phyloP scores from a whole-genome alignment of 2,329 filamentous ascomycete species.

The Mycosphaerella arachidis region DNA sequence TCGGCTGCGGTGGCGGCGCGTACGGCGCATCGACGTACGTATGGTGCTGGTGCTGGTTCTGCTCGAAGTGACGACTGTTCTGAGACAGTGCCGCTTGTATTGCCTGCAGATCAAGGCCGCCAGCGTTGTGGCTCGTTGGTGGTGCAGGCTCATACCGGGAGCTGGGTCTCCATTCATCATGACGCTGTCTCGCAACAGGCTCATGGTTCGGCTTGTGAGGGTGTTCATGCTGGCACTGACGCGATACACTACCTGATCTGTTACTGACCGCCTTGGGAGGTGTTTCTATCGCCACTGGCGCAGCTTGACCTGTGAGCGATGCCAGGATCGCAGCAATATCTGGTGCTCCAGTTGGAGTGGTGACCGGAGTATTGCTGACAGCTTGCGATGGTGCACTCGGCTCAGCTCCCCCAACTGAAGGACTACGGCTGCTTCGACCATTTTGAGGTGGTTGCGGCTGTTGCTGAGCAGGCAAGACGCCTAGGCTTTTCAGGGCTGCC shows the following conservation, averaged over 20 bases:
- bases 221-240: constrained; percentile 8
- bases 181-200: constrained; percentile 2
- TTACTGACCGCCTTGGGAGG: constrained; percentile 13
- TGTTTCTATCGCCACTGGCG: constrained; percentile 8
- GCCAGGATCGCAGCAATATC: constrained; percentile 32
- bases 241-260: constrained; percentile 14
- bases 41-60: constrained; percentile 19
- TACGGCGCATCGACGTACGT: constrained; percentile 17
- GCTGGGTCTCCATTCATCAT: constrained; percentile 11
- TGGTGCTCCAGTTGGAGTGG: constrained; percentile 13
- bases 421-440: constrained; percentile 15
- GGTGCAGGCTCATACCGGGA: constrained; percentile 14
- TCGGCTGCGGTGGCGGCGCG: constrained; percentile 13
- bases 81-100: constrained; percentile 18
- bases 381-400: constrained; percentile 7
- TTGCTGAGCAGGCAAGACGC: constrained; percentile 2
- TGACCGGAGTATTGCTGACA: neutral
- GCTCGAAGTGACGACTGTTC: constrained; percentile 20
- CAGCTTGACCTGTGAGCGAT: constrained; percentile 19
- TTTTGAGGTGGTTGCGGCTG: neutral
- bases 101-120: neutral
- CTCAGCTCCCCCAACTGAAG: constrained; percentile 18
- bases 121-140: constrained; percentile 2
- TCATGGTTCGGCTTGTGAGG: constrained; percentile 1
- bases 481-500: constrained; percentile 22